Conservation (phyloP, 805 yeast genomes). For the Zygoascus flipseniorum region DNA sequence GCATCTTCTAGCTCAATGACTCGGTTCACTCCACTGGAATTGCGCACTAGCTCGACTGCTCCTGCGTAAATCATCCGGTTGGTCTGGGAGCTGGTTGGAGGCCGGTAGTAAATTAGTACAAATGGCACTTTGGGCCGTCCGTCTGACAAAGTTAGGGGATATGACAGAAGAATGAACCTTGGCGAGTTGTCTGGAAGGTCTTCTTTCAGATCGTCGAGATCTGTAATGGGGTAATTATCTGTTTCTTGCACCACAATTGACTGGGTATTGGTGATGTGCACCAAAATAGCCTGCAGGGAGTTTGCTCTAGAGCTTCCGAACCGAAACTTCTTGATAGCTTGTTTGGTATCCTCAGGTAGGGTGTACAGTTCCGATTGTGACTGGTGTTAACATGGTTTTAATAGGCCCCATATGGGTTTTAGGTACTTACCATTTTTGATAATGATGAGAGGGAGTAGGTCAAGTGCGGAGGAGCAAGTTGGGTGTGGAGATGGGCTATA, state of each 20-base stretch:
- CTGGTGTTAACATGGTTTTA: neutral
- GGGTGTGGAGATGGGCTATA: too few relatives aligned
- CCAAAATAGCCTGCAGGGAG: conserved; percentile 45
- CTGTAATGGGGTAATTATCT: conserved; percentile 19
- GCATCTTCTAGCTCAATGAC: conserved; percentile 56
- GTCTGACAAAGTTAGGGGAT: conserved; percentile 61
- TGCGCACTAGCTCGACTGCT: conserved; percentile 71
- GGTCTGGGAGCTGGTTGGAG: conserved; percentile 76
- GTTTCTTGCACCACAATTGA: conserved; percentile 12
- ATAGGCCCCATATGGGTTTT: neutral
- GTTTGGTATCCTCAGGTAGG: conserved; percentile 52
- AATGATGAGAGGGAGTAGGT: too few relatives aligned
- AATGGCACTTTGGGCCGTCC: conserved; percentile 69
- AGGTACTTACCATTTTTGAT: neutral
- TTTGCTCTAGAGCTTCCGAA: conserved; percentile 59
- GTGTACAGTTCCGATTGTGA: conserved; percentile 37
- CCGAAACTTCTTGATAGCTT: conserved; percentile 61
- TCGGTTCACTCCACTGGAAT: conserved; percentile 65
- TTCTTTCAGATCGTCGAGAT: conserved; percentile 58
- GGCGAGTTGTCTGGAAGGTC: conserved; percentile 79
- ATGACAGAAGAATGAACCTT: conserved; percentile 63
- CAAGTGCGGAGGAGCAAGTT: too few relatives aligned
- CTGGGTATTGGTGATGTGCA: conserved; percentile 10
- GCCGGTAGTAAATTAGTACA: conserved; percentile 80
- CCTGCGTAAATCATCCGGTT: conserved; percentile 86